Evolutionary conservation across 164 flowering plant genomes (phyloP).

Genomic region (Berberis thunbergii): DNA sequence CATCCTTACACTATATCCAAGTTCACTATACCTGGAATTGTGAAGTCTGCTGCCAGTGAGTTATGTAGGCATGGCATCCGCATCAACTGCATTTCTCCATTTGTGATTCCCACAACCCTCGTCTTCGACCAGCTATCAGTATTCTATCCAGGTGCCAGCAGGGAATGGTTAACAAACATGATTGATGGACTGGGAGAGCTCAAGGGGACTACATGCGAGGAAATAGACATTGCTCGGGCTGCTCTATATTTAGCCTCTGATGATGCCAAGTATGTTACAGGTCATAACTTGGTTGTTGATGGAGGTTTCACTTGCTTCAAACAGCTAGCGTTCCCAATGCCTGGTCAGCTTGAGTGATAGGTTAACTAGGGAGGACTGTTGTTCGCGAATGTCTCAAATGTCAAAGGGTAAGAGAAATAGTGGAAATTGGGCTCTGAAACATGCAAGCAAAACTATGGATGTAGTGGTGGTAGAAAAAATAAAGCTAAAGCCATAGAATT

Average conservation of each 20-base stretch:
- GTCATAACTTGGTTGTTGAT: slow-evolving; percentile 70
- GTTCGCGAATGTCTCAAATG: too few species aligned
- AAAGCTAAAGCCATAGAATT: too few species aligned
- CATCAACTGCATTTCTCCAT: slow-evolving; percentile 63
- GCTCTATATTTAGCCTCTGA: slow-evolving; percentile 63
- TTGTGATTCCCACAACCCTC: slow-evolving; percentile 37
- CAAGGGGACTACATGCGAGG: slow-evolving; percentile 40
- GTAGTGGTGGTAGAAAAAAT: too few species aligned
- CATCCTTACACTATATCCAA: slow-evolving; percentile 55
- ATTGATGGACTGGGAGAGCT: slow-evolving; percentile 44
- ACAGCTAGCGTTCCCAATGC: slow-evolving; percentile 28
- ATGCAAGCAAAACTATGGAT: too few species aligned
- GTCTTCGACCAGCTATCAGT: slow-evolving; percentile 20
- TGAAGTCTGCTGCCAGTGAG: slow-evolving; percentile 49
- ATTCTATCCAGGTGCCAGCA: slow-evolving; percentile 15
- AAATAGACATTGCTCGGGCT: slow-evolving; percentile 49
- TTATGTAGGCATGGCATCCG: slow-evolving; percentile 43
- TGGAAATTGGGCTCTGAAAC: too few species aligned
- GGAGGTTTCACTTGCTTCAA: slow-evolving; percentile 65
- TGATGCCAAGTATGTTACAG: slow-evolving; percentile 55
- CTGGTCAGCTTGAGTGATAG: slow-evolving; percentile 7
- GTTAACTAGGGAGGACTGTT: too few species aligned
- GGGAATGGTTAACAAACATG: slow-evolving; percentile 24
- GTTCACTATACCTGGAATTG: slow-evolving; percentile 44
- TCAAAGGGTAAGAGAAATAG: too few species aligned